Conservation (phyloP, 2,329 filamentous ascomycete species). For the Cytospora chrysosperma region DNA sequence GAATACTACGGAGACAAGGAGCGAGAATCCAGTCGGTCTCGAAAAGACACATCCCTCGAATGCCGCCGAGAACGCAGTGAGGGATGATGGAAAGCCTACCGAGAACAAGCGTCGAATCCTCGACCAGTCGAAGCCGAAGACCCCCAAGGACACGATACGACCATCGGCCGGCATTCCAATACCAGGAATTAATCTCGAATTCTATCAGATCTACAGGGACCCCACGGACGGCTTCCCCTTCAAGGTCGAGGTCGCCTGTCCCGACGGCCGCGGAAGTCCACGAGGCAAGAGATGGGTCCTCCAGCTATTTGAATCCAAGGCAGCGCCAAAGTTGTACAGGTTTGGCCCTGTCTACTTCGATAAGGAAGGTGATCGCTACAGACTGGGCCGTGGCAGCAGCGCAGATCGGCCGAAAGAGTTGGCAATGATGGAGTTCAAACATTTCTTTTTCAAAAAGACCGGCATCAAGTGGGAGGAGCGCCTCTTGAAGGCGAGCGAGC, state of each 20-base stretch:
- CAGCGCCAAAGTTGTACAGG: constrained; percentile 59
- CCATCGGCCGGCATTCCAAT: not conserved
- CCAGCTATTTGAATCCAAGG: constrained; percentile 69
- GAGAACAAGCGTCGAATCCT: not conserved
- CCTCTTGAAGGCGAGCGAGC: constrained; percentile 34
- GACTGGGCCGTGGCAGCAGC: constrained; percentile 40
- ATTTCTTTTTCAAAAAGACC: constrained; percentile 58
- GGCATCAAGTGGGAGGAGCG: constrained; percentile 60
- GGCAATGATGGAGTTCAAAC: constrained; percentile 52
- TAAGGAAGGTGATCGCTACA: constrained; percentile 37
- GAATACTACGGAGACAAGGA: not conserved
- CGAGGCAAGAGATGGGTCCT: constrained; percentile 6
- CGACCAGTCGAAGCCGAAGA: not conserved
- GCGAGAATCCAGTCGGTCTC: not conserved
- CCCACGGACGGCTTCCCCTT: constrained; percentile 58
- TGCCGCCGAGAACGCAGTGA: not conserved
- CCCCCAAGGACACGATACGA: not conserved
- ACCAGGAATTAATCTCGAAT: constrained; percentile 34
- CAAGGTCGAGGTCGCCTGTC: constrained; percentile 51
- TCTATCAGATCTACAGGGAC: constrained; percentile 67
- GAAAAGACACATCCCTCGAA: not conserved
- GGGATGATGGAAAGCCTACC: not conserved
- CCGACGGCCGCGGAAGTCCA: constrained; percentile 30
- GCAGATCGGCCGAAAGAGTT: constrained; percentile 39
- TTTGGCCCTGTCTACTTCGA: constrained; percentile 54